Evolutionary conservation across 495 filamentous ascomycete genomes (phyloP).

Genomic region (Aspergillus carlsbadensis): DNA sequence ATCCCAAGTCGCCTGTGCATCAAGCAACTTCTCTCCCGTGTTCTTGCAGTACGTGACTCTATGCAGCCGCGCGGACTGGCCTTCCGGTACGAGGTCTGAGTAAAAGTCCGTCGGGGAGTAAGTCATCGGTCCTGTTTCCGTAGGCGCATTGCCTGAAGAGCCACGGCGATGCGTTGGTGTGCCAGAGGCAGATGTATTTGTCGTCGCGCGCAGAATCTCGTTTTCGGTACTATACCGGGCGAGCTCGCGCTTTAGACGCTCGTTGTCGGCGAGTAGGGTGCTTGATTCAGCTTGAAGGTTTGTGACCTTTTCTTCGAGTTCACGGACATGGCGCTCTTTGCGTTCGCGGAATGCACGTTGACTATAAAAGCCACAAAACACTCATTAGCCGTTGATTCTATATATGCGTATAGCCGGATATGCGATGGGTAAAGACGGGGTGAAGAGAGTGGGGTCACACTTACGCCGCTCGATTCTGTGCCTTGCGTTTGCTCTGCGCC

Average conservation of each 20-base stretch:
- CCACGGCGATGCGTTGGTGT: too few species aligned
- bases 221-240: conserved; percentile 84
- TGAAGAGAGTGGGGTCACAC: conserved; percentile 31
- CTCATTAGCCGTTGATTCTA: neutral
- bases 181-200: neutral
- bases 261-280: conserved; percentile 68
- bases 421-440: neutral
- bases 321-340: conserved; percentile 90
- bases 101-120: conserved; percentile 73
- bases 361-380: conserved; percentile 40
- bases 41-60: conserved; percentile 62
- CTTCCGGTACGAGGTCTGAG: conserved; percentile 38
- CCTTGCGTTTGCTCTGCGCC: conserved; percentile 84
- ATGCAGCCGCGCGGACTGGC: conserved; percentile 54
- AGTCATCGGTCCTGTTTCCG: conserved; percentile 64
- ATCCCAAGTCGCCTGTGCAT: conserved; percentile 85
- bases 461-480: conserved; percentile 95
- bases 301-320: conserved; percentile 84
- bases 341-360: conserved; percentile 97
- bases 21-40: conserved; percentile 74
- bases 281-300: conserved; percentile 61
- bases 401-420: neutral
- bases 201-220: conserved; percentile 84
- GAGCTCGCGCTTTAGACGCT: conserved; percentile 77
- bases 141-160: conserved; percentile 19